Conservation (phyloP, 2,329 filamentous ascomycete species). For the Microcyclospora tardicrescens region DNA sequence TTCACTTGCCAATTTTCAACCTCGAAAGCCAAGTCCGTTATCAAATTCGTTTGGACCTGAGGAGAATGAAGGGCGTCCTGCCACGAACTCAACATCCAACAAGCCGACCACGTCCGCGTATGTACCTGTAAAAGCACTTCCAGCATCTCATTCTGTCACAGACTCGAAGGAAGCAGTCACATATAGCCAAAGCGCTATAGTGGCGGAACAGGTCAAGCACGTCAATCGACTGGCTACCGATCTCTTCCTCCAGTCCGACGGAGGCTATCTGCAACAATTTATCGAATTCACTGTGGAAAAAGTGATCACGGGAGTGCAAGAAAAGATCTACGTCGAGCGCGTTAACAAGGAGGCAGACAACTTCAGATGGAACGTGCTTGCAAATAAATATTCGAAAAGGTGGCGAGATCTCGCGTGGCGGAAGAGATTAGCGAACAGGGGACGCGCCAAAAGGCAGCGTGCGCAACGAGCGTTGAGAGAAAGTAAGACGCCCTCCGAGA, state of each 20-base stretch:
- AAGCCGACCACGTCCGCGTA: background rate
- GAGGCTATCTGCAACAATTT: slow-evolving; percentile 26
- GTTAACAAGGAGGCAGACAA: slow-evolving; percentile 17
- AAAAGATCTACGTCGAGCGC: slow-evolving; percentile 20
- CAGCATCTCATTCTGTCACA: no score
- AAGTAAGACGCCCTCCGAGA: slow-evolving; percentile 2
- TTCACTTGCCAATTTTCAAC: slow-evolving; percentile 10
- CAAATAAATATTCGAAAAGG: slow-evolving; percentile 23
- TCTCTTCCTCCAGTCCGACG: no score
- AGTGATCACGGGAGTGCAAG: slow-evolving; percentile 23
- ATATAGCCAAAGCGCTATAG: no score
- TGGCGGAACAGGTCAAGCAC: no score
- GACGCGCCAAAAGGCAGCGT: slow-evolving; percentile 24
- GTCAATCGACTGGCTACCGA: no score
- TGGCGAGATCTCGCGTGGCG: slow-evolving; percentile 27
- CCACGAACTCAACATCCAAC: background rate
- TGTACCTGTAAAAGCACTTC: no score
- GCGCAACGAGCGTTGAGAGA: slow-evolving; percentile 13
- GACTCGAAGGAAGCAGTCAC: no score
- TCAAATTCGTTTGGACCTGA: slow-evolving; percentile 17
- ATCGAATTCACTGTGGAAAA: slow-evolving; percentile 27
- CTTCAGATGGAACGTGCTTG: slow-evolving; percentile 20
- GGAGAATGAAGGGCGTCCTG: slow-evolving; percentile 1
- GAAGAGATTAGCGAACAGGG: slow-evolving; percentile 22
- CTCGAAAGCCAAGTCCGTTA: slow-evolving; percentile 22